phyloP scores from a whole-genome alignment of 345 rosid genomes.

The Noccaea caerulescens region DNA sequence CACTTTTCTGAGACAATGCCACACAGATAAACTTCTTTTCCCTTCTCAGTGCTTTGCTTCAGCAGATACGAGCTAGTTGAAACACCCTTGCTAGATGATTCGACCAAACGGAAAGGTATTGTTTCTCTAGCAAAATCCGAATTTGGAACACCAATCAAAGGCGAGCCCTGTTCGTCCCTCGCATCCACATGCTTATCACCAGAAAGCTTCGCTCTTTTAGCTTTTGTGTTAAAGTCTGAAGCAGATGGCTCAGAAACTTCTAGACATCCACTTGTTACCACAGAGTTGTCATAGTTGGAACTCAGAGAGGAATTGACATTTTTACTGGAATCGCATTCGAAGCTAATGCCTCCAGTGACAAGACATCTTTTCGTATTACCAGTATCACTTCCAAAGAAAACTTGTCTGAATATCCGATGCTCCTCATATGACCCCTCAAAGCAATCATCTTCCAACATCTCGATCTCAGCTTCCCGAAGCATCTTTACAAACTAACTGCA shows the following conservation, averaged over 20 bases:
- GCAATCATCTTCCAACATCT: constrained; percentile 51
- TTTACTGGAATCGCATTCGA: constrained; percentile 53
- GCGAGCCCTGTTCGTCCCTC: constrained; percentile 35
- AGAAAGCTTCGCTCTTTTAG: constrained; percentile 60
- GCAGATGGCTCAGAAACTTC: constrained; percentile 47
- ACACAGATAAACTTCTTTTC: constrained; percentile 39
- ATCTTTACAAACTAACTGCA: constrained; percentile 47
- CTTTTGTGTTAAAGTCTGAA: constrained; percentile 41
- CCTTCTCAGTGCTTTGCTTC: constrained; percentile 47
- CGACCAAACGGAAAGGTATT: constrained; percentile 57
- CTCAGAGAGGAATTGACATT: constrained; percentile 47
- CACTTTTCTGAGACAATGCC: constrained; percentile 44
- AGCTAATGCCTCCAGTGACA: constrained; percentile 54
- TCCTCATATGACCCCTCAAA: constrained; percentile 70
- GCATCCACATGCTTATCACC: constrained; percentile 38
- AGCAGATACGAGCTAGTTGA: constrained; percentile 59
- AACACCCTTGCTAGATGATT: constrained; percentile 65
- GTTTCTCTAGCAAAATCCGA: constrained; percentile 42
- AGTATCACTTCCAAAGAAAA: constrained; percentile 56
- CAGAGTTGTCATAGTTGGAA: constrained; percentile 67
- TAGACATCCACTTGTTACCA: constrained; percentile 54
- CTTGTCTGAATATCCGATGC: constrained; percentile 56
- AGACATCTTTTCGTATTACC: constrained; percentile 51
- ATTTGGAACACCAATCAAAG: constrained; percentile 36
- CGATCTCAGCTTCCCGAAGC: constrained; percentile 41